phyloP scores from a whole-genome alignment of 345 rosid genomes.

The Hibiscus trionum region DNA sequence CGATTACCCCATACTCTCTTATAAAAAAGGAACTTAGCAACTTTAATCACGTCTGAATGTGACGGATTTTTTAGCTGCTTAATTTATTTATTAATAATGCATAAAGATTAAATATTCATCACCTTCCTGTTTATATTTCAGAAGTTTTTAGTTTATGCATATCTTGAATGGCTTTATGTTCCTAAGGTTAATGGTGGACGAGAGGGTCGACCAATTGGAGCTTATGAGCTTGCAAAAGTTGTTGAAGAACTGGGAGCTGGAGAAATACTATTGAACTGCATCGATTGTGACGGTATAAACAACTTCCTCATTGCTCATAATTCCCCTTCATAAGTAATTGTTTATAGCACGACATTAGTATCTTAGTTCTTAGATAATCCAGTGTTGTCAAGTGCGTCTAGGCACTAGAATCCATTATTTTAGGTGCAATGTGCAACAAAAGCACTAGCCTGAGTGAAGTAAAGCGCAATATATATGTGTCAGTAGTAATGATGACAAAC shows the following conservation, averaged over 20 bases:
- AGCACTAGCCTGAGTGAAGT: too few relatives aligned
- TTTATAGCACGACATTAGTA: background rate
- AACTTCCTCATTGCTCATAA: background rate
- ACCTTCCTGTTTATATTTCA: background rate
- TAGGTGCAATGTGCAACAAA: too few relatives aligned
- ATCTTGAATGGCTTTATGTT: slow-evolving; percentile 1
- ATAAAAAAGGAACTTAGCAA: background rate
- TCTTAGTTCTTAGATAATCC: background rate
- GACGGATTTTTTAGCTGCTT: background rate
- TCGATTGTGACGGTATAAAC: slow-evolving; percentile 81
- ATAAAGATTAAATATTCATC: background rate
- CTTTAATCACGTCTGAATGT: background rate
- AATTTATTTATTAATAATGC: background rate
- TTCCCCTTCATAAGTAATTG: background rate
- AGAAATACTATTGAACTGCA: slow-evolving; percentile 90
- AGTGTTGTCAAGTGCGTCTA: too few relatives aligned
- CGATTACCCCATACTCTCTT: too few relatives aligned
- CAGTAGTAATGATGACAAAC: too few relatives aligned
- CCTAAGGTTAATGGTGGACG: slow-evolving; percentile 87
- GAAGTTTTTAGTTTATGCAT: slow-evolving; percentile 1
- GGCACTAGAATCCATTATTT: too few relatives aligned
- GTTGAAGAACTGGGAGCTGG: slow-evolving; percentile 97
- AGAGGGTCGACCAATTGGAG: slow-evolving; percentile 95
- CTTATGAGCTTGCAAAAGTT: slow-evolving; percentile 93
- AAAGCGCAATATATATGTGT: too few relatives aligned